phyloP scores from a whole-genome alignment of 352 stramenopile species.

The Globisporangium alternatum region DNA sequence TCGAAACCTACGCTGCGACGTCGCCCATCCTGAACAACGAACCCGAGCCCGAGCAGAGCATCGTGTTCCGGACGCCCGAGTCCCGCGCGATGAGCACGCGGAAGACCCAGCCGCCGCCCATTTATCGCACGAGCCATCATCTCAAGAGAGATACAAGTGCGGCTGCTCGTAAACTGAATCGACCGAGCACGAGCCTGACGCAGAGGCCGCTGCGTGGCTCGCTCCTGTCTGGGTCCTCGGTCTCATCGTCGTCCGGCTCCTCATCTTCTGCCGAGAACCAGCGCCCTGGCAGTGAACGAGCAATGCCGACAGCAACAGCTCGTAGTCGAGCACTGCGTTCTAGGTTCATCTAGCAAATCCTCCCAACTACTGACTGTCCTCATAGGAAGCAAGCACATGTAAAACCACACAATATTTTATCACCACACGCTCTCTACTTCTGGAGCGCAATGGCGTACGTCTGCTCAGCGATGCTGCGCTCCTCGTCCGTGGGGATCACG shows the following conservation, averaged over 20 bases:
- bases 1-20: conserved; percentile 11
- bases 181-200: conserved; percentile 8
- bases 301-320: neutral
- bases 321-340: neutral
- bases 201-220: conserved; percentile 4
- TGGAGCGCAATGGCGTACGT: conserved; percentile 64
- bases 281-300: neutral
- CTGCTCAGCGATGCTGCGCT: conserved; percentile 87
- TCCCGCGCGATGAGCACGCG: conserved; percentile 1
- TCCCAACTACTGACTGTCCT: too few relatives aligned
- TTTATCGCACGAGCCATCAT: conserved; percentile 3
- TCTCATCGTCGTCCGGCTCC: conserved; percentile 1
- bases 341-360: neutral
- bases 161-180: neutral
- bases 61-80: conserved; percentile 11
- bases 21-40: neutral
- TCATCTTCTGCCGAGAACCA: neutral
- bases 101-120: conserved; percentile 4
- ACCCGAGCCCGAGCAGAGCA: conserved; percentile 12
- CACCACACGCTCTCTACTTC: conserved; percentile 15
- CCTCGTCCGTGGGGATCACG: conserved; percentile 89
- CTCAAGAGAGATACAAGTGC: neutral
- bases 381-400: too few relatives aligned
- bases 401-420: neutral
- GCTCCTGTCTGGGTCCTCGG: conserved; percentile 4